phyloP scores from a whole-genome alignment of 768 basidiomycete species.

The Mycena galericulata region DNA sequence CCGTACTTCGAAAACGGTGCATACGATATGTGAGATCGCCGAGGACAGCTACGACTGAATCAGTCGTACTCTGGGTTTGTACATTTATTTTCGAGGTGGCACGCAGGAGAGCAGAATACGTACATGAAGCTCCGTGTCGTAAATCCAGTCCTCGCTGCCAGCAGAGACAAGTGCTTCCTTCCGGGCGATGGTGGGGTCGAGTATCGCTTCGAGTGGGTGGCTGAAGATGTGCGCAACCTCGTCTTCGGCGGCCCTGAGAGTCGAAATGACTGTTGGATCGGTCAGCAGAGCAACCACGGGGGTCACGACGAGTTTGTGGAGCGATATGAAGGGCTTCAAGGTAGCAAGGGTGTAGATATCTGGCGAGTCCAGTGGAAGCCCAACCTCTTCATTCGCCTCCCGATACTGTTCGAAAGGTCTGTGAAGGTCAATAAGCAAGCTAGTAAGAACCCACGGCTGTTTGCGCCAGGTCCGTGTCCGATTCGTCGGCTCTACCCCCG shows the following conservation, averaged over 20 bases:
- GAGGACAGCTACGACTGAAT: constrained; percentile 60
- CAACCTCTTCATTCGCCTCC: constrained; percentile 91
- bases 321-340: constrained; percentile 76
- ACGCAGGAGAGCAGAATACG: constrained; percentile 39
- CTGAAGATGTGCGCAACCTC: constrained; percentile 88
- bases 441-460: constrained; percentile 77
- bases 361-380: constrained; percentile 67
- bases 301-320: constrained; percentile 77
- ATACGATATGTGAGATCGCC: constrained; percentile 74
- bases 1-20: constrained; percentile 84
- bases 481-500: constrained; percentile 81
- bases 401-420: constrained; percentile 63
- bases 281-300: constrained; percentile 83
- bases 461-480: constrained; percentile 68
- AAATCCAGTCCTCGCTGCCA: constrained; percentile 84
- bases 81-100: constrained; percentile 4
- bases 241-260: constrained; percentile 65
- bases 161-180: constrained; percentile 62
- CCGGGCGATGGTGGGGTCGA: constrained; percentile 68
- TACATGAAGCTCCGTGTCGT: constrained; percentile 80
- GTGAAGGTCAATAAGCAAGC: background rate
- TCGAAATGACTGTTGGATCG: constrained; percentile 60
- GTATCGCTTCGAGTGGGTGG: constrained; percentile 79
- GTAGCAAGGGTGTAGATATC: constrained; percentile 70
- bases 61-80: constrained; percentile 64